phyloP scores from a whole-genome alignment of 306 rosid species.

The Cajanus cajan region DNA sequence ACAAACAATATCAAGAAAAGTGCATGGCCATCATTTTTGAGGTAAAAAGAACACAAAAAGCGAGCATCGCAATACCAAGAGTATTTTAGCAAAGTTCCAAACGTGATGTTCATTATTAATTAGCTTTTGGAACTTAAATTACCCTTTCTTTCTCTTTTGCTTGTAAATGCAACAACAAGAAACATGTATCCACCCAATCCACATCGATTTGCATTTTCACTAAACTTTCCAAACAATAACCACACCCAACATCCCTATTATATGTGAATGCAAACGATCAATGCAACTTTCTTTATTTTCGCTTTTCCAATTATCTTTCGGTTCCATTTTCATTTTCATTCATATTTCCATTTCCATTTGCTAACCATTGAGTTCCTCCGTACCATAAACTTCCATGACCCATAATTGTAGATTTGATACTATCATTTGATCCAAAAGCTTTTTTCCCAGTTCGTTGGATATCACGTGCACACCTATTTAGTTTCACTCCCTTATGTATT shows the following conservation, averaged over 20 bases:
- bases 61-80: conserved; percentile 14
- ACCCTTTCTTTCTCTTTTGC: neutral
- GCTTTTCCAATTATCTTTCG: neutral
- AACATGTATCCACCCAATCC: neutral
- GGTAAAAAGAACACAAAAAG: neutral
- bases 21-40: conserved; percentile 13
- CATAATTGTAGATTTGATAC: neutral
- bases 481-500: conserved; percentile 23
- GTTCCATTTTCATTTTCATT: neutral
- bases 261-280: neutral
- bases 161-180: neutral
- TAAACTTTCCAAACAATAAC: neutral
- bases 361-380: neutral
- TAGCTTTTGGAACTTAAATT: neutral
- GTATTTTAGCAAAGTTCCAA: conserved; percentile 20
- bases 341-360: neutral
- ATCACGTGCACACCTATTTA: neutral
- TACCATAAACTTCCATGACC: neutral
- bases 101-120: neutral
- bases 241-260: neutral
- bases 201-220: conserved; percentile 20
- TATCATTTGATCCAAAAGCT: conserved; percentile 9
- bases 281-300: conserved; percentile 20
- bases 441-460: neutral
- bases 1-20: neutral